phyloP scores from a whole-genome alignment of 192 early-diverging fungal genomes.

The Rhizophlyctis rosea region DNA sequence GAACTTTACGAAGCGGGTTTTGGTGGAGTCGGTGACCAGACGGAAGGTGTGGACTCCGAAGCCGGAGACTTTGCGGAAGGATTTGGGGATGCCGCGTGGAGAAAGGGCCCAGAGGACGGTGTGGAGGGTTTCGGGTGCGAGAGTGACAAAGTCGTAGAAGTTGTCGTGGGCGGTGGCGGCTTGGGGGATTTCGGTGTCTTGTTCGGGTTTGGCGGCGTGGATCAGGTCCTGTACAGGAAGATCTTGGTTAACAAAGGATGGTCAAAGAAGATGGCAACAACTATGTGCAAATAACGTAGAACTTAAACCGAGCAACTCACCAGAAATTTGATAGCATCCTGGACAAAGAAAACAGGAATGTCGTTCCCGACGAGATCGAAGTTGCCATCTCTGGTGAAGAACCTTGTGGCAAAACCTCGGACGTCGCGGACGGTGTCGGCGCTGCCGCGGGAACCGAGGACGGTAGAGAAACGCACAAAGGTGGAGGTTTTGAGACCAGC shows the following conservation, averaged over 20 bases:
- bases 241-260: slow-evolving; percentile 48
- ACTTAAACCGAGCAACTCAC: no score
- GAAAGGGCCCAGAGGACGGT: slow-evolving; percentile 73
- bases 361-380: slow-evolving; percentile 86
- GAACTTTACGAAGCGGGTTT: slow-evolving; percentile 76
- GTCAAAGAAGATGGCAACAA: background rate
- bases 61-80: slow-evolving; percentile 76
- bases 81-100: slow-evolving; percentile 74
- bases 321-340: slow-evolving; percentile 71
- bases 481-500: slow-evolving; percentile 74
- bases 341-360: slow-evolving; percentile 81
- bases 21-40: slow-evolving; percentile 62
- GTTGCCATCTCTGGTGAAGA: slow-evolving; percentile 82
- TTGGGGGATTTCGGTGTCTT: slow-evolving; percentile 67
- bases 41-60: slow-evolving; percentile 74
- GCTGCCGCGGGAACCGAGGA: slow-evolving; percentile 70
- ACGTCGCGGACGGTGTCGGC: slow-evolving; percentile 77
- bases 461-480: slow-evolving; percentile 77
- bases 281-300: background rate
- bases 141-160: slow-evolving; percentile 79
- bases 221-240: no score
- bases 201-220: slow-evolving; percentile 79
- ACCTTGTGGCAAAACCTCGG: slow-evolving; percentile 80
- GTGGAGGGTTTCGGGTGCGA: slow-evolving; percentile 72
- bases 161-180: slow-evolving; percentile 57